Conservation (phyloP, 495 filamentous ascomycete species). For the Xylaria scruposa region DNA sequence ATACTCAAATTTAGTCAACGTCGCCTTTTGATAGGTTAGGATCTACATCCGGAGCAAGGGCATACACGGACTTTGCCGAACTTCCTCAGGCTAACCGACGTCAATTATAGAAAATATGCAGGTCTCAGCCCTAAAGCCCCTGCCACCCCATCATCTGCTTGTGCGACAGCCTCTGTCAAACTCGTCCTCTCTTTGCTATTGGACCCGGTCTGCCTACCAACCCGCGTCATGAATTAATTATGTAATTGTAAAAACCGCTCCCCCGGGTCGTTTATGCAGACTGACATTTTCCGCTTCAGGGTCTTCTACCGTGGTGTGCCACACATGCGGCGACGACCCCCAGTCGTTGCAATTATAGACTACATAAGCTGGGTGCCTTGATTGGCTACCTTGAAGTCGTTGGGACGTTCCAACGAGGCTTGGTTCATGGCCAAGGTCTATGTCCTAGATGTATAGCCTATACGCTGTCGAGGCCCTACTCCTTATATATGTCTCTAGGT, state of each 20-base stretch:
- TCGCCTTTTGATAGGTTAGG: no score
- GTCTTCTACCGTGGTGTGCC: background rate
- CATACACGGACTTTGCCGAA: background rate
- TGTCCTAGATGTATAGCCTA: background rate
- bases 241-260: slow-evolving; percentile 7
- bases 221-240: background rate
- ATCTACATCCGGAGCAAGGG: slow-evolving; percentile 10
- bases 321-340: background rate
- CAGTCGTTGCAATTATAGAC: slow-evolving; percentile 14
- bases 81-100: background rate
- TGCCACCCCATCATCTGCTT: background rate
- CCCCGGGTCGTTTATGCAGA: background rate
- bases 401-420: background rate
- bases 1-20: background rate
- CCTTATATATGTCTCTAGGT: slow-evolving; percentile 1
- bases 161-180: background rate
- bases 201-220: slow-evolving; percentile 2
- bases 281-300: slow-evolving; percentile 8
- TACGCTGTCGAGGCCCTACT: background rate
- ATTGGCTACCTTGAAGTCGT: background rate
- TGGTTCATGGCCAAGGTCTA: background rate
- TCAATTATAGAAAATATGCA: slow-evolving; percentile 22
- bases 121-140: slow-evolving; percentile 13
- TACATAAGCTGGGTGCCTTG: background rate
- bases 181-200: background rate